These are phyloP conservation scores for Dendrobium huoshanense DNA, from an alignment of 106 monocot genomes.

Conservation along the genomic window DNA sequence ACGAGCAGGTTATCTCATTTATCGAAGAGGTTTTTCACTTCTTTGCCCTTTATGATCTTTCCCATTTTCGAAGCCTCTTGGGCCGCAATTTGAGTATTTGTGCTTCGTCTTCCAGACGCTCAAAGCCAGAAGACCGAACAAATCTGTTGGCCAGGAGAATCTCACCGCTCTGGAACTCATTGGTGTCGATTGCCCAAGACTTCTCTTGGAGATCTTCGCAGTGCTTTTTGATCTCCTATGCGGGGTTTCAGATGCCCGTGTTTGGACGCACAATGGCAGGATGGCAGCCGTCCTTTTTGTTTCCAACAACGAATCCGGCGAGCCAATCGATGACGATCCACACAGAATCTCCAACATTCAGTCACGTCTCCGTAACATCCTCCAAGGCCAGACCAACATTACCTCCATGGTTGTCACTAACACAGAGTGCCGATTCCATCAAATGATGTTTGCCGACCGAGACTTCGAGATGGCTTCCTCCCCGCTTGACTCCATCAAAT, in stretches of 20 bases:
- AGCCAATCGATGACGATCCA: slow-evolving; percentile 8
- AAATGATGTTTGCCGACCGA: slow-evolving; percentile 30
- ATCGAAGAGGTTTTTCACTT: slow-evolving; percentile 20
- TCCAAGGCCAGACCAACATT: slow-evolving; percentile 8
- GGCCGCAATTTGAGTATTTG: not conserved
- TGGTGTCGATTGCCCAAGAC: slow-evolving; percentile 21
- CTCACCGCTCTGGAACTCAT: slow-evolving; percentile 37
- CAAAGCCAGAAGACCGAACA: not conserved
- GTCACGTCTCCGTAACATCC: slow-evolving; percentile 14
- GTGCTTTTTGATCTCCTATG: slow-evolving; percentile 23
- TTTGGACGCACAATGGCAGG: slow-evolving; percentile 53
- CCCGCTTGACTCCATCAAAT: not conserved
- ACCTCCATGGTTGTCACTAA: not conserved
- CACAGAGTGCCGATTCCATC: slow-evolving; percentile 17
- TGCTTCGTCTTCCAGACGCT: not conserved
- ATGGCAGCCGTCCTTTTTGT: slow-evolving; percentile 38
- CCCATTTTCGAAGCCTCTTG: not conserved
- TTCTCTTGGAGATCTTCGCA: slow-evolving; percentile 54
- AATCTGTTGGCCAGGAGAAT: not conserved
- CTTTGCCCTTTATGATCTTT: not conserved
- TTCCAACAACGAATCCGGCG: slow-evolving; percentile 10
- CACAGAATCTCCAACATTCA: slow-evolving; percentile 9
- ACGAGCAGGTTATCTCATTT: slow-evolving; percentile 31
- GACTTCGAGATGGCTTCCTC: slow-evolving; percentile 38
- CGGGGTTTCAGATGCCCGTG: slow-evolving; percentile 28